Evolutionary conservation across 768 basidiomycete species (phyloP).

Genomic region (Austroboletus eburneus): DNA sequence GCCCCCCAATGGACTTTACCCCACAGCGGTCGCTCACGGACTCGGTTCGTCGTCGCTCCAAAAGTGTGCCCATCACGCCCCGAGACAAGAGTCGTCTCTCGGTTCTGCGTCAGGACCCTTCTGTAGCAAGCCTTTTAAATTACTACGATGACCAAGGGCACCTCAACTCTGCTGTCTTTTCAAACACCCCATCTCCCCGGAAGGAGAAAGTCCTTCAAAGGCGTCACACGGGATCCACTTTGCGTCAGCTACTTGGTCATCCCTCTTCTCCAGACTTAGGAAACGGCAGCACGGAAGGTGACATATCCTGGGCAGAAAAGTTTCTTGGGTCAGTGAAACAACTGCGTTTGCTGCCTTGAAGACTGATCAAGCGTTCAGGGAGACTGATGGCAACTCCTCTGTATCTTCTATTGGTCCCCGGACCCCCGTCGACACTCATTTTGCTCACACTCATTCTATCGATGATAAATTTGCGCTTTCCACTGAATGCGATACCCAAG

Average conservation of each 20-base stretch:
- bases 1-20: constrained; percentile 39
- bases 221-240: constrained; percentile 63
- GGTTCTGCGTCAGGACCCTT: constrained; percentile 69
- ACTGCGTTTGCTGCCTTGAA: background rate
- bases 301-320: constrained; percentile 83
- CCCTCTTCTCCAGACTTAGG: constrained; percentile 30
- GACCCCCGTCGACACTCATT: constrained; percentile 45
- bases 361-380: constrained; percentile 31
- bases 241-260: constrained; percentile 68
- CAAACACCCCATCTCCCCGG: constrained; percentile 44
- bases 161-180: constrained; percentile 58
- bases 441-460: constrained; percentile 38
- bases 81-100: constrained; percentile 51
- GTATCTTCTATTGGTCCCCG: constrained; percentile 47
- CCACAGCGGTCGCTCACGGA: constrained; percentile 26
- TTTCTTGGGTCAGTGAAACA: constrained; percentile 52
- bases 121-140: constrained; percentile 68
- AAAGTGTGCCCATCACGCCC: constrained; percentile 37
- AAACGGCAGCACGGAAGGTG: constrained; percentile 53
- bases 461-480: constrained; percentile 37
- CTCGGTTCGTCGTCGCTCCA: constrained; percentile 25
- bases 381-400: constrained; percentile 41
- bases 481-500: constrained; percentile 44
- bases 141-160: constrained; percentile 73
- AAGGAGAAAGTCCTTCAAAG: constrained; percentile 48